Evolutionary conservation across 2,329 filamentous ascomycete species (phyloP).

Genomic region (Trichoderma afroharzianum): DNA sequence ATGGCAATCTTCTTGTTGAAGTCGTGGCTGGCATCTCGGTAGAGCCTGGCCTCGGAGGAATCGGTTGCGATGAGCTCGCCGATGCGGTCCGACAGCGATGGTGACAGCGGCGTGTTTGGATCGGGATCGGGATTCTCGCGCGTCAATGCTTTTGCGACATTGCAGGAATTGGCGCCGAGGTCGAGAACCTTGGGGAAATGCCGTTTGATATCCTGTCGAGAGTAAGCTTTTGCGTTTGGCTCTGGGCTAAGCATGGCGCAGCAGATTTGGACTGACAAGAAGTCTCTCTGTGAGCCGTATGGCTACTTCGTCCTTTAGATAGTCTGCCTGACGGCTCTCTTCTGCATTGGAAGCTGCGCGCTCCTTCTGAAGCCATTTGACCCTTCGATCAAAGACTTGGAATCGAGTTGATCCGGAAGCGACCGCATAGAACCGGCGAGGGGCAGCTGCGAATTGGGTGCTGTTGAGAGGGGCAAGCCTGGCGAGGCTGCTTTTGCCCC

Average conservation of each 20-base stretch:
- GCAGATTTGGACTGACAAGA: slow-evolving; percentile 51
- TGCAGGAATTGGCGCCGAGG: slow-evolving; percentile 92
- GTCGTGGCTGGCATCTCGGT: slow-evolving; percentile 70
- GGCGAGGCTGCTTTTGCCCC: slow-evolving; percentile 22
- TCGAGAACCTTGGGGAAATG: slow-evolving; percentile 81
- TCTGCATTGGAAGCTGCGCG: slow-evolving; percentile 69
- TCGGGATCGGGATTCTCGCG: slow-evolving; percentile 63
- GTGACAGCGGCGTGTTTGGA: slow-evolving; percentile 51
- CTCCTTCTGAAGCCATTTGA: slow-evolving; percentile 91
- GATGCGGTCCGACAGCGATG: slow-evolving; percentile 68
- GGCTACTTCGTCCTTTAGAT: slow-evolving; percentile 90
- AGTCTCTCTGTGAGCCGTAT: slow-evolving; percentile 78
- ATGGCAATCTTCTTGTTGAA: slow-evolving; percentile 75
- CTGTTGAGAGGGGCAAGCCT: slow-evolving; percentile 21
- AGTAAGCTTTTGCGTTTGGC: background rate
- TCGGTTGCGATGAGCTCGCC: slow-evolving; percentile 76
- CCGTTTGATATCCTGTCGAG: slow-evolving; percentile 81
- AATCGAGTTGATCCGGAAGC: slow-evolving; percentile 72
- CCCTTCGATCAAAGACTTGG: slow-evolving; percentile 84
- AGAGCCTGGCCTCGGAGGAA: slow-evolving; percentile 70
- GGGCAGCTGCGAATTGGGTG: slow-evolving; percentile 19
- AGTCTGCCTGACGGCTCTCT: slow-evolving; percentile 77
- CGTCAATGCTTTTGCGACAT: slow-evolving; percentile 79
- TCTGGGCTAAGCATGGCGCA: background rate
- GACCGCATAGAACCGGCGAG: slow-evolving; percentile 67